Evolutionary conservation across 176 grass and related monocot species (phyloP).

Genomic region (Poa pratensis): DNA sequence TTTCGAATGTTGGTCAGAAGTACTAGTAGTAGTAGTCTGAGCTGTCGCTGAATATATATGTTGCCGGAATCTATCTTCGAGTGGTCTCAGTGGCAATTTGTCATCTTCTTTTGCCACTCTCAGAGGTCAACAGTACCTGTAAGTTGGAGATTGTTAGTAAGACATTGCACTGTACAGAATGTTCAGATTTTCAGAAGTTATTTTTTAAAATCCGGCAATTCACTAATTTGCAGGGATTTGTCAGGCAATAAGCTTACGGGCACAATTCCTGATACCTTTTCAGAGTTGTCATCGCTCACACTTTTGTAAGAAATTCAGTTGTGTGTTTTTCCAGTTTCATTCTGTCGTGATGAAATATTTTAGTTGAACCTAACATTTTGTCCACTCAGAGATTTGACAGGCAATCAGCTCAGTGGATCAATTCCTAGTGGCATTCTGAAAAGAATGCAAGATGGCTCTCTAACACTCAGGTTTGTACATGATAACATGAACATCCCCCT

Average conservation of each 20-base stretch:
- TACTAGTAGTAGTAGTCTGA: no score
- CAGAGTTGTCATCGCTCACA: conserved; percentile 41
- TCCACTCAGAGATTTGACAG: conserved; percentile 58
- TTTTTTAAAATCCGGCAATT: no score
- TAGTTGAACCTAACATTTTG: background rate
- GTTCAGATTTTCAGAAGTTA: no score
- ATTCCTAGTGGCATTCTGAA: conserved; percentile 55
- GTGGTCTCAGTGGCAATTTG: conserved; percentile 52
- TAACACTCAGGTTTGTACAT: conserved; percentile 49
- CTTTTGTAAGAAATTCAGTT: conserved; percentile 54
- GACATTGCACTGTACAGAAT: no score
- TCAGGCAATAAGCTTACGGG: conserved; percentile 71
- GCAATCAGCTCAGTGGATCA: conserved; percentile 50
- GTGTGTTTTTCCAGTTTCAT: background rate
- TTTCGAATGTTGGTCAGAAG: no score
- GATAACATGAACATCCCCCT: no score
- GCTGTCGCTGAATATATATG: background rate
- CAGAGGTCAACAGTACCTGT: conserved; percentile 49
- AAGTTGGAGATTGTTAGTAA: no score
- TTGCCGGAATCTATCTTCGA: conserved; percentile 57
- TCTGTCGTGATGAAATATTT: no score
- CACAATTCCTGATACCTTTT: conserved; percentile 56
- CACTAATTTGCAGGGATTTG: conserved; percentile 57
- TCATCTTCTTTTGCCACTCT: conserved; percentile 52
- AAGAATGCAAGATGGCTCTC: conserved; percentile 48